These are phyloP conservation scores for Fomitopsis palustris DNA, from an alignment of 1,284 basidiomycete species.

Conservation along the genomic window DNA sequence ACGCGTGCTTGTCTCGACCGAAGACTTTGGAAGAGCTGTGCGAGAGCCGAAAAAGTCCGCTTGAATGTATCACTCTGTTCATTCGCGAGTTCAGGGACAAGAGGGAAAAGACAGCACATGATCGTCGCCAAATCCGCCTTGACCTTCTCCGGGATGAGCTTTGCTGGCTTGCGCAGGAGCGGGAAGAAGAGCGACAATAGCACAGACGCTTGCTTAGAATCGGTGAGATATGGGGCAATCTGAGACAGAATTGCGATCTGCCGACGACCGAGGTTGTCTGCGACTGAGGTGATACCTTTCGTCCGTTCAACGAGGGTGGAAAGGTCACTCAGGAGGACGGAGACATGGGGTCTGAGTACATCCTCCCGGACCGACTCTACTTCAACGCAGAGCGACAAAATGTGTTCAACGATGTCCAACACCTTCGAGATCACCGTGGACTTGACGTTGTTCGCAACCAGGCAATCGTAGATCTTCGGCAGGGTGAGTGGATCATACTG, in stretches of 20 bases:
- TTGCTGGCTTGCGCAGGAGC: slow-evolving; percentile 75
- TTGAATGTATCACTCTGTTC: slow-evolving; percentile 44
- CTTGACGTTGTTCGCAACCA: slow-evolving; percentile 85
- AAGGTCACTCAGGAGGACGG: slow-evolving; percentile 72
- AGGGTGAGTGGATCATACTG: slow-evolving; percentile 70
- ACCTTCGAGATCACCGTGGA: slow-evolving; percentile 77
- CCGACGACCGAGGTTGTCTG: slow-evolving; percentile 77
- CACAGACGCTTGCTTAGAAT: slow-evolving; percentile 70
- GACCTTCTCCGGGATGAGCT: slow-evolving; percentile 80
- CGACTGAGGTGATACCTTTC: slow-evolving; percentile 51
- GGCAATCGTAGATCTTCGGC: slow-evolving; percentile 78
- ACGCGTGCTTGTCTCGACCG: slow-evolving; percentile 68
- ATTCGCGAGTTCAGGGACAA: slow-evolving; percentile 66
- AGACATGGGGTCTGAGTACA: slow-evolving; percentile 77
- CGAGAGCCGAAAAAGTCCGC: slow-evolving; percentile 66
- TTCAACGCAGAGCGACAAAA: slow-evolving; percentile 57
- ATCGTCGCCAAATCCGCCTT: slow-evolving; percentile 86
- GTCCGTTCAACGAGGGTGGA: slow-evolving; percentile 66
- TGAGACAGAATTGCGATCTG: slow-evolving; percentile 82
- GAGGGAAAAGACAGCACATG: slow-evolving; percentile 69
- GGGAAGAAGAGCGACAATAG: slow-evolving; percentile 79
- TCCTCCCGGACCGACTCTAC: slow-evolving; percentile 48
- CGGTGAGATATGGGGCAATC: slow-evolving; percentile 74
- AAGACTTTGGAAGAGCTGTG: slow-evolving; percentile 75
- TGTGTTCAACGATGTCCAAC: slow-evolving; percentile 83